phyloP scores from a whole-genome alignment of 768 basidiomycete species.

The Phaffia tasmanica region DNA sequence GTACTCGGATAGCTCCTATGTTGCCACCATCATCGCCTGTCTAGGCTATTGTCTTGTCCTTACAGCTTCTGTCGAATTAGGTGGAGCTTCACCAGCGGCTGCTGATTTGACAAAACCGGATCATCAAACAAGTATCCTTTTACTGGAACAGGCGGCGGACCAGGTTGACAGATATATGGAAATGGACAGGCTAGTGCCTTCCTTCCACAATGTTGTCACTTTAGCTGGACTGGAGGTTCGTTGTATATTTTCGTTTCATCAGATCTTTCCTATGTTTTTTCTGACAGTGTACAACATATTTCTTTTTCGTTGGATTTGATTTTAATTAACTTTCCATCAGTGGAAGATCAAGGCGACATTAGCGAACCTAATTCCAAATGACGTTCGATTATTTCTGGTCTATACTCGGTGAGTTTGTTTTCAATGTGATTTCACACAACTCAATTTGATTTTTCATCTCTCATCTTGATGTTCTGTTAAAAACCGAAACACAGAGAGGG shows the following conservation, averaged over 20 bases:
- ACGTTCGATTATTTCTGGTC: conserved; percentile 67
- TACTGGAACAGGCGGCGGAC: conserved; percentile 61
- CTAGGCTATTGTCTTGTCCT: conserved; percentile 70
- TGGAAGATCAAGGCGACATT: conserved; percentile 68
- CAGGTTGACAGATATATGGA: conserved; percentile 86
- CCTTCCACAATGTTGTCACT: conserved; percentile 85
- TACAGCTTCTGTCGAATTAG: conserved; percentile 63
- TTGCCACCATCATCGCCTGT: conserved; percentile 71
- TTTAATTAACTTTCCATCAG: conserved; percentile 39
- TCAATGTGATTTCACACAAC: neutral
- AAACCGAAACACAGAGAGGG: conserved; percentile 55
- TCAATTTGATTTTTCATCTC: neutral
- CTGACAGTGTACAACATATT: conserved; percentile 23
- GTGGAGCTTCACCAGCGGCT: conserved; percentile 41
- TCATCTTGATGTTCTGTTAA: no score
- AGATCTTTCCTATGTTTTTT: no score
- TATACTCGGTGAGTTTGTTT: conserved; percentile 62
- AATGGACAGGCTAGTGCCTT: conserved; percentile 91
- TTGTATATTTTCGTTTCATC: conserved; percentile 18
- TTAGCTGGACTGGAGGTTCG: conserved; percentile 78
- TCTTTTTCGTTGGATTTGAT: conserved; percentile 18
- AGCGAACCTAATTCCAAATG: conserved; percentile 65
- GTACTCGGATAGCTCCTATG: conserved; percentile 86
- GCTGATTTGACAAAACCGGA: neutral
- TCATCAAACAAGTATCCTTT: conserved; percentile 19